These are phyloP conservation scores for Carallia pectinifolia DNA, from an alignment of 345 rosid genomes.

Conservation along the genomic window DNA sequence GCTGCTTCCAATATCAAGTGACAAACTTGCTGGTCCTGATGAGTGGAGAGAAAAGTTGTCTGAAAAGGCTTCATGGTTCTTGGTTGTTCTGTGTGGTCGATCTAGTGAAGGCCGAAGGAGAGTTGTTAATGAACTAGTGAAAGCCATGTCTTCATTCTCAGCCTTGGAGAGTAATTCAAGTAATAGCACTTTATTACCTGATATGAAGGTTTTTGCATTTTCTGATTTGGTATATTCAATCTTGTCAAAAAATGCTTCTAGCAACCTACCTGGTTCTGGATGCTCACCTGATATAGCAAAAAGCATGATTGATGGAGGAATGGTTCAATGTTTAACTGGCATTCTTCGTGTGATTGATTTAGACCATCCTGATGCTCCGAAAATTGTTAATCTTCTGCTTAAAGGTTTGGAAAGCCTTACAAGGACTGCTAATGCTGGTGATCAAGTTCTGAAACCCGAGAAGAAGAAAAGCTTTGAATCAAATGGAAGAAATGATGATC, in stretches of 20 bases:
- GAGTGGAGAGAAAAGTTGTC: conserved; percentile 90
- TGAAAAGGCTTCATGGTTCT: conserved; percentile 87
- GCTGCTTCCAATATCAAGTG: conserved; percentile 65
- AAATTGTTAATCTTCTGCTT: conserved; percentile 74
- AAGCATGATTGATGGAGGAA: conserved; percentile 92
- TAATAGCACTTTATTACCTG: conserved; percentile 59
- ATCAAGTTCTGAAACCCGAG: conserved; percentile 68
- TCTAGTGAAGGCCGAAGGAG: conserved; percentile 91
- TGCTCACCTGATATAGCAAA: conserved; percentile 92
- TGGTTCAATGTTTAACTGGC: conserved; percentile 70
- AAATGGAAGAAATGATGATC: conserved; percentile 51
- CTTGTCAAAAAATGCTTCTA: conserved; percentile 84
- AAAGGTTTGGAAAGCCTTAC: conserved; percentile 86
- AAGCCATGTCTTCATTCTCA: conserved; percentile 66
- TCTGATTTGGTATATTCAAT: conserved; percentile 73
- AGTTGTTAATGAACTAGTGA: conserved; percentile 79
- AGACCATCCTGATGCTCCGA: conserved; percentile 96
- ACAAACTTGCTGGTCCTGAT: conserved; percentile 76
- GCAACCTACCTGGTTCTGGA: conserved; percentile 78
- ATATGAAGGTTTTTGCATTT: conserved; percentile 71
- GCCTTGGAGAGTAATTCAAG: conserved; percentile 62
- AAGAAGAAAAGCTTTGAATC: conserved; percentile 55
- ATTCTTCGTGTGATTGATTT: conserved; percentile 86
- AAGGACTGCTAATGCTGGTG: conserved; percentile 88
- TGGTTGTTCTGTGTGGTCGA: conserved; percentile 85